These are phyloP conservation scores for Stropharia rugosoannulata DNA, from an alignment of 768 basidiomycete species.

Conservation along the genomic window DNA sequence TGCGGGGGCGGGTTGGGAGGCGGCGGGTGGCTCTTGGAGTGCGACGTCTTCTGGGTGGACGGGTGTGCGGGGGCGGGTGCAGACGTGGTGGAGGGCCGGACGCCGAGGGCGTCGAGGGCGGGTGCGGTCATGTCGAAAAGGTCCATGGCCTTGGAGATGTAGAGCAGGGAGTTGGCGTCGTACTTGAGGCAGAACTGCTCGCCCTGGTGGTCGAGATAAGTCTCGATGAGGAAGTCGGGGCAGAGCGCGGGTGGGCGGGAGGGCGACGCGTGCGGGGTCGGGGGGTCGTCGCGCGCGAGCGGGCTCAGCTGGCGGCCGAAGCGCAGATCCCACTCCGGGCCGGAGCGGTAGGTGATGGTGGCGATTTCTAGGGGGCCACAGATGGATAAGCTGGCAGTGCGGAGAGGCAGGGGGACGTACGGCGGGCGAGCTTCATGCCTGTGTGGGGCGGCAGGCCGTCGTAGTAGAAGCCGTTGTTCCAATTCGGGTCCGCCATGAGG, in stretches of 20 bases:
- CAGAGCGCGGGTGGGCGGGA: constrained; percentile 74
- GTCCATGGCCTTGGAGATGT: constrained; percentile 99
- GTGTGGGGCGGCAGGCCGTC: constrained; percentile 93
- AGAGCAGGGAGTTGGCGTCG: constrained; percentile 98
- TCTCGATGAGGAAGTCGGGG: constrained; percentile 98
- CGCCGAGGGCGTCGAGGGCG: constrained; percentile 66
- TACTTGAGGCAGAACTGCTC: constrained; percentile 98
- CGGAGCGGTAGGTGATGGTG: constrained; percentile 98
- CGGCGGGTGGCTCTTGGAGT: constrained; percentile 71
- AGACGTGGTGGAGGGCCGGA: constrained; percentile 34
- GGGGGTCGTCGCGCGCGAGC: constrained; percentile 32
- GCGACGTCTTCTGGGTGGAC: constrained; percentile 32
- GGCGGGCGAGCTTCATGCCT: constrained; percentile 98
- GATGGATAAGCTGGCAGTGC: not conserved
- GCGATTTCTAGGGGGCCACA: constrained; percentile 75
- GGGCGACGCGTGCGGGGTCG: constrained; percentile 16
- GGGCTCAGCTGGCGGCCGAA: constrained; percentile 78
- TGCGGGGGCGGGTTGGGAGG: constrained; percentile 74
- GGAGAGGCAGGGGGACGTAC: constrained; percentile 37
- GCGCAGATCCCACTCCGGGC: constrained; percentile 99
- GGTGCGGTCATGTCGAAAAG: constrained; percentile 92
- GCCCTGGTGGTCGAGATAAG: constrained; percentile 96
- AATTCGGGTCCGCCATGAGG: constrained; percentile 98
- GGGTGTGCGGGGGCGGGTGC: constrained; percentile 15
- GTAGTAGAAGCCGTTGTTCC: constrained; percentile 99